These are phyloP conservation scores for Dactylella cylindrospora DNA, from an alignment of 2,329 filamentous ascomycete genomes.

Conservation along the genomic window DNA sequence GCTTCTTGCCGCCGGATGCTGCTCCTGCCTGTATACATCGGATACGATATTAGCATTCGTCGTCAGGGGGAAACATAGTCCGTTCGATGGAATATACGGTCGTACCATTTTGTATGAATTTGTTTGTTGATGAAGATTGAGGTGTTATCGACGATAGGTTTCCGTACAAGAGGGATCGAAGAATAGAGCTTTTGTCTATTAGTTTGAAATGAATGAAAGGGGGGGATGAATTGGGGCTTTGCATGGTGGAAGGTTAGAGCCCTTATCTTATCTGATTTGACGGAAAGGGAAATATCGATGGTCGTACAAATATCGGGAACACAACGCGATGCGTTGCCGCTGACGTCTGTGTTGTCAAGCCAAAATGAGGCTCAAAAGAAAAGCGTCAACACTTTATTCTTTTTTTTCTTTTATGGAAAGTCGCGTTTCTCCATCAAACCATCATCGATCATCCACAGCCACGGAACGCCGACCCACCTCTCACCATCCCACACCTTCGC, in stretches of 20 bases:
- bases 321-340: conserved; percentile 7
- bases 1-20: conserved; percentile 72
- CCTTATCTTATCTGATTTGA: conserved; percentile 42
- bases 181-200: conserved; percentile 9
- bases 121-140: conserved; percentile 39
- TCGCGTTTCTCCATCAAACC: conserved; percentile 22
- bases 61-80: neutral
- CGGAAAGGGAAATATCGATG: neutral
- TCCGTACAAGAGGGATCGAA: conserved; percentile 17
- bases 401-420: neutral
- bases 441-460: no score
- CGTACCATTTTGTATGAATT: conserved; percentile 45
- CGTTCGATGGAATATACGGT: no score
- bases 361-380: conserved; percentile 23
- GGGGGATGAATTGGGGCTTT: no score
- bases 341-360: conserved; percentile 6
- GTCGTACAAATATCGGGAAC: conserved; percentile 18
- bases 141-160: conserved; percentile 38
- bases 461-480: no score
- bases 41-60: conserved; percentile 25
- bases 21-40: conserved; percentile 55
- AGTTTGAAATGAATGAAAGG: conserved; percentile 5
- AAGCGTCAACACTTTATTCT: no score
- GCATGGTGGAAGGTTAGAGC: conserved; percentile 42
- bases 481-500: no score